phyloP scores from a whole-genome alignment of 1,284 basidiomycete genomes.

The Ganoderma boninense region DNA sequence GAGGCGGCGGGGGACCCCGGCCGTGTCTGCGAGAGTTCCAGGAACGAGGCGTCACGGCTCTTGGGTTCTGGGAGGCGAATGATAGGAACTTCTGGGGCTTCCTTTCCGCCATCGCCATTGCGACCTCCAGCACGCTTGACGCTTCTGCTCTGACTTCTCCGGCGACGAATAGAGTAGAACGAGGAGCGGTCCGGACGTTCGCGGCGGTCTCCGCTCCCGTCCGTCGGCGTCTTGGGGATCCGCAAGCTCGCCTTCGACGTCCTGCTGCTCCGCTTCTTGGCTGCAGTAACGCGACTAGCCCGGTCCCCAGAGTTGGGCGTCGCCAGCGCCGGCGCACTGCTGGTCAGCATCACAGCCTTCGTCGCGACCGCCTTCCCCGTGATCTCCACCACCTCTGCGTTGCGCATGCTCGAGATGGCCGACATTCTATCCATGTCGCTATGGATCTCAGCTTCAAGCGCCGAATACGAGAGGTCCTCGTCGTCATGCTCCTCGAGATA shows the following conservation, averaged over 20 bases:
- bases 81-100: constrained; percentile 33
- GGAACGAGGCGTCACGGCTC: constrained; percentile 38
- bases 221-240: constrained; percentile 46
- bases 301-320: constrained; percentile 31
- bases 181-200: constrained; percentile 29
- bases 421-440: constrained; percentile 37
- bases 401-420: constrained; percentile 32
- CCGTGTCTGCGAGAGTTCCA: constrained; percentile 39
- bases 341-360: constrained; percentile 37
- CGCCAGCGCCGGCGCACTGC: constrained; percentile 33
- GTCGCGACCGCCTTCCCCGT: constrained; percentile 44
- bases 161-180: constrained; percentile 25
- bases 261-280: constrained; percentile 64
- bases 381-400: constrained; percentile 44
- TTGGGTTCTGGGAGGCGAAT: constrained; percentile 32
- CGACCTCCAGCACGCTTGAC: constrained; percentile 29
- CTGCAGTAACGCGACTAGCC: constrained; percentile 57
- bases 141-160: constrained; percentile 37
- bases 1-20: constrained; percentile 34
- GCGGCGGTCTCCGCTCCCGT: constrained; percentile 27
- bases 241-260: constrained; percentile 67
- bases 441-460: constrained; percentile 36
- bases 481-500: constrained; percentile 41
- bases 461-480: constrained; percentile 47
- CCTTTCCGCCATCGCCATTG: constrained; percentile 12